Base-by-base conservation (phyloP, 768 basidiomycete species). In the Boletus tomentosulus region DNA sequence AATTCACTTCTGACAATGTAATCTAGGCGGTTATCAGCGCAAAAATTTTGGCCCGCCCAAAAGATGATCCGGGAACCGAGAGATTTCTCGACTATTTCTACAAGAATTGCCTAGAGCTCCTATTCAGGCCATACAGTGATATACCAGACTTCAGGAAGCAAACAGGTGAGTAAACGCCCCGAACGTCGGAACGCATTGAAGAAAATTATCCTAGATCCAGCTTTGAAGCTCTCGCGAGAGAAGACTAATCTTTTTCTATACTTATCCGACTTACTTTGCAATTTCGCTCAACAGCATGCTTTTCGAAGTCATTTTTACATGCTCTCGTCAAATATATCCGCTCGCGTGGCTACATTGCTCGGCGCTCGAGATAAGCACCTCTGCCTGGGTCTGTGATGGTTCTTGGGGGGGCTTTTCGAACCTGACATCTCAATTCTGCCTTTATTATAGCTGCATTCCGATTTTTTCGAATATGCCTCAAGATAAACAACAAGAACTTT, bases 51-150 rank as follows among this genome's bases (percentile, higher is more conserved):
- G 78, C 74, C 30, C 83, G 86, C 6, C 63, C 73, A 50, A 92
- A 89, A 68, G 94, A 96, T 58, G 90, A 92, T 50, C 87, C 89
- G 6, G 81, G 83, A 34, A 87, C 86, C 1, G 97, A 98, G 68
- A 82, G 84, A 53, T 99, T 94, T 76, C 76, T 95, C 65, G 88
- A 94, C 37, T 92, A 92, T 68, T 96, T 98, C 71, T 98, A 98
- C 74, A 92, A 92, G 69, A 76, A 82, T 43, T 91, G 87, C 66
- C 75, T 87, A 55, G 72, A 79, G n/a, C 78, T 78, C n/a, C 74
- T 99, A 48, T 87, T 92, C 73, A 83, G 82, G 66, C 95, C 97
- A 6, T 73, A 97, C 41, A 67, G 74, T 62, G 75, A 91, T 51
- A 73, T 97, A 25, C 82, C 89, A 3, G 89, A 91, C 60, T 86